Conservation (phyloP, 441 rosid species). For the Croton laevigatus region DNA sequence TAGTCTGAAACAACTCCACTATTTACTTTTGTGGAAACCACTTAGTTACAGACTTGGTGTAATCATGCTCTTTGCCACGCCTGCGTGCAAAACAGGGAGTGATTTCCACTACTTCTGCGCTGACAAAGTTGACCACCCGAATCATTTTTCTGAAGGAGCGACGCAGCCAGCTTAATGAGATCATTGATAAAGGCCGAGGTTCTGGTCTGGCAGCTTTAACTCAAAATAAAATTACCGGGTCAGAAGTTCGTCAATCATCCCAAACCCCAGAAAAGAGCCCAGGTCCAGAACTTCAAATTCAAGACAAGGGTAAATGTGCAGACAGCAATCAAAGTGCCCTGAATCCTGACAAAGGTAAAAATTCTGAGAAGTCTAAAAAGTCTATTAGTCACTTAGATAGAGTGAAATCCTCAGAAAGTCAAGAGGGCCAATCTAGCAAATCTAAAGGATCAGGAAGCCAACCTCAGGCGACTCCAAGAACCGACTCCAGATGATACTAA, state of each 20-base stretch:
- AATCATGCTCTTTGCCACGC: constrained; percentile 2
- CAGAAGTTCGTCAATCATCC: constrained; percentile 23
- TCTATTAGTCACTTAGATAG: constrained; percentile 20
- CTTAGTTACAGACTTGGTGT: not conserved
- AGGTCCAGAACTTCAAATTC: constrained; percentile 25
- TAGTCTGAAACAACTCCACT: not conserved
- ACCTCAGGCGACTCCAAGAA: constrained; percentile 32
- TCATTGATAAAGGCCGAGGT: constrained; percentile 47
- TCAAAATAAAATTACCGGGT: constrained; percentile 31
- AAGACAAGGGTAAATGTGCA: constrained; percentile 27
- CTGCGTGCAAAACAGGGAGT: constrained; percentile 40
- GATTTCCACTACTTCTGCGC: constrained; percentile 54
- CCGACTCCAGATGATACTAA: constrained; percentile 42
- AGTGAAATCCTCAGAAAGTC: constrained; percentile 21
- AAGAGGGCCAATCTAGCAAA: constrained; percentile 38
- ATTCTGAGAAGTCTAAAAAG: constrained; percentile 24
- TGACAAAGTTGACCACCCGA: constrained; percentile 69
- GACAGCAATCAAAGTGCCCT: constrained; percentile 13
- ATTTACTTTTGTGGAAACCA: not conserved
- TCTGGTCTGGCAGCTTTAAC: constrained; percentile 29
- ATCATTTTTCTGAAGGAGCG: constrained; percentile 86
- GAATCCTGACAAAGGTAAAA: constrained; percentile 8
- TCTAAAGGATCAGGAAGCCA: constrained; percentile 37
- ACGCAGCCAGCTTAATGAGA: constrained; percentile 65
- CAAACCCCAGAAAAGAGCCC: constrained; percentile 22